A percentile compares a stretch with the other conserved stretches of the same genome.
Conservation (phyloP, 2,329 filamentous ascomycete genomes). For the Sporothrix pseudoabietina region DNA sequence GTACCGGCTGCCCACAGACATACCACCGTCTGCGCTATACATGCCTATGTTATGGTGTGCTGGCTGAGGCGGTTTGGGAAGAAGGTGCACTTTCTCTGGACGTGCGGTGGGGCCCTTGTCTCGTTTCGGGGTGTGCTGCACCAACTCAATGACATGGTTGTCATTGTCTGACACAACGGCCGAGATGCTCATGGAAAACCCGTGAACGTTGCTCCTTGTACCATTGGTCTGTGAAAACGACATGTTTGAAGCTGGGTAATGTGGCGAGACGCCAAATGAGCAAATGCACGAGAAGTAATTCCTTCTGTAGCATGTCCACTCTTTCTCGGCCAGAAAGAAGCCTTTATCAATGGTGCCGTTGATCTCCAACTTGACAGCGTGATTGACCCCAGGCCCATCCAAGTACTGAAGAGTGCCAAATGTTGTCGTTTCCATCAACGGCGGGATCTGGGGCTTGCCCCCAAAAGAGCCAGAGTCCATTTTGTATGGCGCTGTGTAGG, state of each 20-base stretch:
- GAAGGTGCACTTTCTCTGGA: constrained; percentile 68
- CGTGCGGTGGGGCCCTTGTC: constrained; percentile 82
- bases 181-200: constrained; percentile 81
- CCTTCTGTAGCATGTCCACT: constrained; percentile 90
- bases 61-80: constrained; percentile 63
- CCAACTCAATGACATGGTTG: constrained; percentile 76
- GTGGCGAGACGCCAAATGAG: constrained; percentile 70
- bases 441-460: constrained; percentile 53
- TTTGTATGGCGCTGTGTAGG: constrained; percentile 50
- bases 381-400: constrained; percentile 50
- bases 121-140: constrained; percentile 88
- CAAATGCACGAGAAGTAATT: constrained; percentile 90
- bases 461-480: constrained; percentile 55
- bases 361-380: constrained; percentile 69
- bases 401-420: constrained; percentile 64
- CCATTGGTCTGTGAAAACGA: constrained; percentile 56
- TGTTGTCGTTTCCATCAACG: constrained; percentile 53
- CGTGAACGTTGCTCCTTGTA: constrained; percentile 64
- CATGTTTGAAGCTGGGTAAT: constrained; percentile 50
- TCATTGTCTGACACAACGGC: constrained; percentile 77
- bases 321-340: constrained; percentile 77
- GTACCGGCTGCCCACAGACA: constrained; percentile 41
- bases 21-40: constrained; percentile 41
- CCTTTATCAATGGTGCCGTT: constrained; percentile 84
- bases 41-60: constrained; percentile 50